Base-by-base conservation (phyloP, 2,329 filamentous ascomycete species). In the Fusarium sp. region DNA sequence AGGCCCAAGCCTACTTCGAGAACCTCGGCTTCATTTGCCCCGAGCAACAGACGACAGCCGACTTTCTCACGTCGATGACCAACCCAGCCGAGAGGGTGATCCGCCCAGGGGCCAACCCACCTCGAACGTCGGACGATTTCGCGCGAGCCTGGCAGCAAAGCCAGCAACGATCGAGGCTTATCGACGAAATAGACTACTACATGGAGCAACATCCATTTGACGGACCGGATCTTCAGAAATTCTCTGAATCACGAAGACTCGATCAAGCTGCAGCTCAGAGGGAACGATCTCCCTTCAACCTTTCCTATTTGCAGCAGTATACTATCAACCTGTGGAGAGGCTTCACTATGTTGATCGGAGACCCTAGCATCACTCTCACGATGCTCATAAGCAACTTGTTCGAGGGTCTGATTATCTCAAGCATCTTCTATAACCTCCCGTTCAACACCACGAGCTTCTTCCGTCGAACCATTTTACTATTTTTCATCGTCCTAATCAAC, bases 51-150 rank as follows among this genome's bases (percentile, higher is more conserved):
- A 94, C 92, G 0, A 93, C 91, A 2, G 90, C 92, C 5, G 92
- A 94, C 77, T 94, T 94, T 80, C 81, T 94, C 31, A 94, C 75
- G 1, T 86, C 85, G 0, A 84, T 88, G 41, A 88, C 86, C 1
- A 80, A 77, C 18, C 79, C 80, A 2, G 64, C 71, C 4, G 82
- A 84, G 62, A 80, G 82, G 22, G 49, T 80, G 18, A 63, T 81
- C 20, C 79, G 76, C 7, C 77, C 75, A 5, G 82, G 82, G 1
- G 74, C 75, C 24, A 79, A 71, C 8, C 79, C 81, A 4, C 82
- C 82, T 1, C 75, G 80, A 24, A 82, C 80, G 1, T 73, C 82
- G 0, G 80, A 83, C 17, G 82, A 83, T 38, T 83, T 83, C 28
- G 80, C 78, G 5, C 70, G 75, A 14, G 74, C 71, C 7, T 84